Evolutionary conservation across 2,329 filamentous ascomycete species (phyloP).

Genomic region (Fusarium sp.): DNA sequence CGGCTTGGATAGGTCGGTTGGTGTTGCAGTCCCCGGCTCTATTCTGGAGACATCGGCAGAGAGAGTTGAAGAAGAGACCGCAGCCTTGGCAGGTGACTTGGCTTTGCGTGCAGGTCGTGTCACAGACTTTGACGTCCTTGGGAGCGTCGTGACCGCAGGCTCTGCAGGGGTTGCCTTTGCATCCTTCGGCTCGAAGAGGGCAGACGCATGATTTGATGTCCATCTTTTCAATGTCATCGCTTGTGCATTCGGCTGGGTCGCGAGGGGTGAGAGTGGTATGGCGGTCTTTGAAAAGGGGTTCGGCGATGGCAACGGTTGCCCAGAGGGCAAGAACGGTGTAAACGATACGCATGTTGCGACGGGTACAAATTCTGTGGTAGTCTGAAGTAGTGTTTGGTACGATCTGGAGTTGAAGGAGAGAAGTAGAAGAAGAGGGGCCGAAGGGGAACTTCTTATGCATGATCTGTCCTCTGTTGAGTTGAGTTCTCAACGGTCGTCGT

Average conservation of each 20-base stretch:
- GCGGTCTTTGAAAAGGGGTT: neutral
- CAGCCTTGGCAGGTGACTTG: neutral
- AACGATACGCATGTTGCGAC: neutral
- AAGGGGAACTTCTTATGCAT: neutral
- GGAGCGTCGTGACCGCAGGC: neutral
- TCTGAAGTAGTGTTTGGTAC: neutral
- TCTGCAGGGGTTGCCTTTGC: neutral
- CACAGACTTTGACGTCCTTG: neutral
- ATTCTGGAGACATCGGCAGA: neutral
- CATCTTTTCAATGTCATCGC: neutral
- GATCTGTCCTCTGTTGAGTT: neutral
- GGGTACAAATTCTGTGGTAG: neutral
- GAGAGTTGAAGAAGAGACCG: neutral
- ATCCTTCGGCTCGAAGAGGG: neutral
- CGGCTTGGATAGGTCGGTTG: neutral
- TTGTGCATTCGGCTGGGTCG: neutral
- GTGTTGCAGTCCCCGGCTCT: neutral
- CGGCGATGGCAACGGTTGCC: neutral
- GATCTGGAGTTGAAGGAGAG: neutral
- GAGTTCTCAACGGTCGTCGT: neutral
- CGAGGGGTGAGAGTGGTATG: neutral
- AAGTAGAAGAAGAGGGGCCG: neutral
- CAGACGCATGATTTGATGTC: neutral
- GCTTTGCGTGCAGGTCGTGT: neutral
- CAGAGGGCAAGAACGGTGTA: neutral